These are phyloP conservation scores for Tetrahymena thermophila DNA, from an alignment of 73 alveolate species.

Conservation along the genomic window DNA sequence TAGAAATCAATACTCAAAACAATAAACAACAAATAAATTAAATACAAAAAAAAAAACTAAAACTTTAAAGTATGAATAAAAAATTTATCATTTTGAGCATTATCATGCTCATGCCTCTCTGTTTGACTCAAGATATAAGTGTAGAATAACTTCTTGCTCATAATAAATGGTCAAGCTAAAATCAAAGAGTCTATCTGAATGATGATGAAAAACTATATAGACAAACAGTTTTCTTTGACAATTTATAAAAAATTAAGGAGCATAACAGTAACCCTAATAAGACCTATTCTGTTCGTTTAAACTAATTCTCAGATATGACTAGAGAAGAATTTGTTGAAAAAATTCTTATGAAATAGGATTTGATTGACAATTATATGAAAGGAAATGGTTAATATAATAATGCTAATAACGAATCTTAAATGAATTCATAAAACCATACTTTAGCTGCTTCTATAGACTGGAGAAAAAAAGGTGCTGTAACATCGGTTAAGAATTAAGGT, in stretches of 20 bases:
- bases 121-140: background rate
- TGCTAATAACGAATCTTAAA: background rate
- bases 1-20: too few relatives aligned
- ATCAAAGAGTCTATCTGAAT: background rate
- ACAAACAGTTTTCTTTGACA: conserved; percentile 2
- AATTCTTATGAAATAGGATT: background rate
- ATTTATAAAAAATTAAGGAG: background rate
- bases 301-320: conserved; percentile 31
- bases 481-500: conserved; percentile 72
- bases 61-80: background rate
- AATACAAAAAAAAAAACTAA: too few relatives aligned
- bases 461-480: conserved; percentile 38
- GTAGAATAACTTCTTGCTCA: background rate
- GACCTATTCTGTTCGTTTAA: conserved; percentile 1
- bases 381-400: background rate
- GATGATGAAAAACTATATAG: conserved; percentile 10
- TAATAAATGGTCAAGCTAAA: background rate
- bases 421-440: background rate
- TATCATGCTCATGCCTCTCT: background rate
- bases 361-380: background rate
- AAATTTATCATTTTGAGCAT: background rate
- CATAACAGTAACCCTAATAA: conserved; percentile 5
- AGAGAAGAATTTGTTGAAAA: conserved; percentile 11
- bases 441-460: conserved; percentile 36
- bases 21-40: too few relatives aligned